Conservation (phyloP, 73 alveolate species). For the Paramecium pentaurelia region DNA sequence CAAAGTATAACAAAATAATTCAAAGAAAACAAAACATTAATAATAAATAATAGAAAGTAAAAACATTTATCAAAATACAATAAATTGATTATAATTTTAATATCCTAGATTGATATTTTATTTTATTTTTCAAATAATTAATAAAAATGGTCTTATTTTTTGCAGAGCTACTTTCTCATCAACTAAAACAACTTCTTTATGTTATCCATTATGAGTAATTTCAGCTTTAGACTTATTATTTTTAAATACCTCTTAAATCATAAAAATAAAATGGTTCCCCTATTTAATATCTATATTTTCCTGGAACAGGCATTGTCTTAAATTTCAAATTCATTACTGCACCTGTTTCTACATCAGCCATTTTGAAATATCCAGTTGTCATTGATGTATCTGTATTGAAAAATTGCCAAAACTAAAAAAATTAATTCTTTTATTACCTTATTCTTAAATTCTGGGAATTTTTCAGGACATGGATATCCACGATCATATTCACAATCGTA, state of each 20-base stretch:
- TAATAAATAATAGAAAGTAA: no score
- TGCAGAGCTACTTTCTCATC: slow-evolving; percentile 52
- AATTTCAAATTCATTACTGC: slow-evolving; percentile 83
- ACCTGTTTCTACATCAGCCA: slow-evolving; percentile 86
- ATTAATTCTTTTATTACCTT: background rate
- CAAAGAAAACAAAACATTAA: no score
- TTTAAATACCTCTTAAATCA: slow-evolving; percentile 61
- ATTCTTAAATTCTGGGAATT: slow-evolving; percentile 85
- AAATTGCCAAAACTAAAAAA: slow-evolving; percentile 66
- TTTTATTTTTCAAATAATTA: slow-evolving; percentile 44
- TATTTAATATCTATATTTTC: slow-evolving; percentile 78
- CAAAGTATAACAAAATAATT: no score
- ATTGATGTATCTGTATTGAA: slow-evolving; percentile 80
- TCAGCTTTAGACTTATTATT: slow-evolving; percentile 13
- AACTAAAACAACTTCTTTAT: slow-evolving; percentile 58
- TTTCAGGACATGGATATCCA: slow-evolving; percentile 73
- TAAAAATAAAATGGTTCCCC: slow-evolving; percentile 84
- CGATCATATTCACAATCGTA: slow-evolving; percentile 79
- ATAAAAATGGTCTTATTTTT: slow-evolving; percentile 62
- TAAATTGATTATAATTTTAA: background rate
- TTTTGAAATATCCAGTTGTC: slow-evolving; percentile 78
- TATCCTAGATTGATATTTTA: background rate
- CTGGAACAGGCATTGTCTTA: slow-evolving; percentile 86
- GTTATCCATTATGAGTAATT: slow-evolving; percentile 57
- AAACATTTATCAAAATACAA: no score